phyloP scores from a whole-genome alignment of 495 filamentous ascomycete genomes.

The Hyaloscypha hepaticicola region DNA sequence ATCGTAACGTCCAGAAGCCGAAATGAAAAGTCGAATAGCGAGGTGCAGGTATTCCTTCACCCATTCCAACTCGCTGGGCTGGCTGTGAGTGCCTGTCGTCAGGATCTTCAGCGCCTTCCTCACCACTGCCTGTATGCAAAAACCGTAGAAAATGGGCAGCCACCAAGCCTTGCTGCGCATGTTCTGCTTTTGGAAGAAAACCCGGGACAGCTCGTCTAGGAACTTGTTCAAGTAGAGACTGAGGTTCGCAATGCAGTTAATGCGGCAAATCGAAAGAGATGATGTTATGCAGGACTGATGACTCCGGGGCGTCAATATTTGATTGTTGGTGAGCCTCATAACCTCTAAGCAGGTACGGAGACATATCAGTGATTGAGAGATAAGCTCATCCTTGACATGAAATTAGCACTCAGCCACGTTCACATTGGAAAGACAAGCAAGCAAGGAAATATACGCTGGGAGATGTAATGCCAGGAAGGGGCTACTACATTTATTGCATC shows the following conservation, averaged over 20 bases:
- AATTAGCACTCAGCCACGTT: no score
- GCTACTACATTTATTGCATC: no score
- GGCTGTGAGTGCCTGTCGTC: neutral
- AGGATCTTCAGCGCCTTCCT: constrained; percentile 29
- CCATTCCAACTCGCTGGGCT: neutral
- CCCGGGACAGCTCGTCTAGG: constrained; percentile 36
- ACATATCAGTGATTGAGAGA: constrained; percentile 36
- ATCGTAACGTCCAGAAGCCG: neutral
- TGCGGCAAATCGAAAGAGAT: constrained; percentile 26
- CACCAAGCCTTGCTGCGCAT: constrained; percentile 38
- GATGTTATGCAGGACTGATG: constrained; percentile 25
- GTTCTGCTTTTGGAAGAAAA: constrained; percentile 42
- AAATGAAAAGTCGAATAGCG: neutral
- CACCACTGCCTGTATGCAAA: constrained; percentile 39
- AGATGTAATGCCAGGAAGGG: no score
- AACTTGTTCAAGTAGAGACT: constrained; percentile 25
- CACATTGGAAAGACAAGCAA: no score
- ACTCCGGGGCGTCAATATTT: no score
- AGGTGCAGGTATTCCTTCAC: neutral
- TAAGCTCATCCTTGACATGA: constrained; percentile 32
- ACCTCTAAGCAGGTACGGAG: constrained; percentile 35
- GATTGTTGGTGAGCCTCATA: constrained; percentile 11
- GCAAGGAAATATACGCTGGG: no score
- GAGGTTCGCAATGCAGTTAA: constrained; percentile 36
- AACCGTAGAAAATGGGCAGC: constrained; percentile 38